Evolutionary conservation across 257 asterid species (phyloP).

Genomic region (Solanum habrochaites): DNA sequence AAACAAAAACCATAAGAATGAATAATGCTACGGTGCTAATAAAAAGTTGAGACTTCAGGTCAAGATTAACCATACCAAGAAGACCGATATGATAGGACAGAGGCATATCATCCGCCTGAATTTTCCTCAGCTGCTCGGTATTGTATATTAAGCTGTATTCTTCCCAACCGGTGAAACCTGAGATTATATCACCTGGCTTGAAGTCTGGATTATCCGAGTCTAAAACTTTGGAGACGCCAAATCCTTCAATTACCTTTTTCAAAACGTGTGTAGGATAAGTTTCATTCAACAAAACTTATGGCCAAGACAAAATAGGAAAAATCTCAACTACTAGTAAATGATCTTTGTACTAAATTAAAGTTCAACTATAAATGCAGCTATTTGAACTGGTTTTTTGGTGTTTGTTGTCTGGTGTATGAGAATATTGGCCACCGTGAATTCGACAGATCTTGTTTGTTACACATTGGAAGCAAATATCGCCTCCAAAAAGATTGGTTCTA

Average conservation of each 20-base stretch:
- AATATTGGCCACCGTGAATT: neutral
- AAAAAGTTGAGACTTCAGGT: neutral
- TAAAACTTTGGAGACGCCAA: conserved; percentile 66
- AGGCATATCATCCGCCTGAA: conserved; percentile 45
- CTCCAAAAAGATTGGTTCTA: neutral
- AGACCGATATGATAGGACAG: conserved; percentile 70
- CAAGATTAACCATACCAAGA: conserved; percentile 38
- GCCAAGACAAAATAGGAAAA: neutral
- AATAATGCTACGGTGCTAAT: neutral
- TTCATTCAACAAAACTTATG: neutral
- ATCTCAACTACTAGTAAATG: neutral
- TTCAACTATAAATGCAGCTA: neutral
- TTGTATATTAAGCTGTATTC: conserved; percentile 61
- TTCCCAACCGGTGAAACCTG: conserved; percentile 90
- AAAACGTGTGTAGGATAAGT: neutral
- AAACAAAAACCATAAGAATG: neutral
- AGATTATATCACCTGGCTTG: conserved; percentile 63
- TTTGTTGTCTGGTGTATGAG: neutral
- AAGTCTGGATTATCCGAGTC: conserved; percentile 62
- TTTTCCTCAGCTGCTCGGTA: conserved; percentile 49
- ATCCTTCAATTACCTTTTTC: conserved; percentile 68
- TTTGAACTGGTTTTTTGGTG: neutral
- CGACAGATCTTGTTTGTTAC: neutral
- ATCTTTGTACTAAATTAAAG: neutral
- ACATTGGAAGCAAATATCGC: neutral